Base-by-base conservation (phyloP, 192 early-diverging fungal genomes). In the Rhizophlyctis rosea region DNA sequence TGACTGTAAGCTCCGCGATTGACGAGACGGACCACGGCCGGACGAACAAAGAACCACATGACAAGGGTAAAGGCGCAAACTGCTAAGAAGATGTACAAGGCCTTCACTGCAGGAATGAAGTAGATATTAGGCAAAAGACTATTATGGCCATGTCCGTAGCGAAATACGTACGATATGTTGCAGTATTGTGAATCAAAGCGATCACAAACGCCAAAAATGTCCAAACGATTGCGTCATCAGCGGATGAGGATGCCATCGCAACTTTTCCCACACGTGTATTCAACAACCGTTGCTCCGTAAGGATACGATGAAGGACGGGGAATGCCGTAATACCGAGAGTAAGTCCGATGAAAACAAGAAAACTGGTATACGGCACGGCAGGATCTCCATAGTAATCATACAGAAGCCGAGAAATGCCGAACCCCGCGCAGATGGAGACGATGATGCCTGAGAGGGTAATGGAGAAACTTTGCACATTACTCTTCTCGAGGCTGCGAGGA, bases 301-400 rank as follows among this genome's bases (percentile, higher is more conserved):
- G 70, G 57, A 96, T 94, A 62, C 94, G 88, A 0, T 88, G 92
- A 35, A 96, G 81, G 0, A 96, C 94, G 0, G 94, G 94, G 58
- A 94, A 96, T 0, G 94, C 93, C 0, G 91, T 95, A 64, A 93
- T 93, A 28, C 88, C 75, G 85, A 94, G 91, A 48, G 90, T 88
- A 4, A 93, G 89, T 35, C 91, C 91, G 9, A 83, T 72, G 71
- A 96, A 94, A 35, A 96, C 75, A 18, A 94, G 28, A 62, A 92
- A 94, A 23, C 72, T 87, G 16, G 71, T 61, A 70, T 90, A 94
- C n/a, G n/a, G n/a, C n/a, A n/a, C n/a, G n/a, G n/a, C n/a, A n/a
- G n/a, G n/a, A n/a, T n/a, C n/a, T n/a, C n/a, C n/a, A n/a, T n/a
- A n/a, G n/a, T n/a, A n/a, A n/a, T n/a, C n/a, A n/a, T n/a, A n/a